Evolutionary conservation across 2,329 filamentous ascomycete species (phyloP), one percentile per base, ranked within the genome.

Genomic region (Penicillium sp.): DNA sequence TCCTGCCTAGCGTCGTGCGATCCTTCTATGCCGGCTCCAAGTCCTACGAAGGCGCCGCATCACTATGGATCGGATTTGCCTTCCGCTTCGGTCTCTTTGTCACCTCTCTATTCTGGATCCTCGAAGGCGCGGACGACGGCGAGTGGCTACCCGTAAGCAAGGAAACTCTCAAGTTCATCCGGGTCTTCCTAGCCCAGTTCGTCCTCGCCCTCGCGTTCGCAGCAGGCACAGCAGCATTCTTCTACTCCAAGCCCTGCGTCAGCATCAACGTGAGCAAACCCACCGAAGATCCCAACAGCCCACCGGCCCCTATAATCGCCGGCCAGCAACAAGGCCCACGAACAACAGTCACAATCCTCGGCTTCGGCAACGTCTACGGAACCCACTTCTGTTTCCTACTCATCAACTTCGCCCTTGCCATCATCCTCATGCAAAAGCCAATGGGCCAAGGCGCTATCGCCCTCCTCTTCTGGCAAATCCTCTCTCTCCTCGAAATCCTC

Each of bases 341-440:
- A 55, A 79, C 74, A 23, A 76, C 80, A 5, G 86, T 97, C 59
- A 90, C 89, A 33, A 89, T 97, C 59, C 83, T 96, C 19, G 94
- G 94, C 45, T 97, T 95, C 75, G 90, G 89, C 62, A 99, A 99
- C 70, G 86, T 91, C n/a, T 88, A 96, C 69, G 94, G 94, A 57
- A 89, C 91, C 1, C 89, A 93, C 29, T 97, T 95, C 76, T 87
- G 96, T 64, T 81, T 97, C 35, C 83, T 97, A 7, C 84, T 92
- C 3, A 81, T 91, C 64, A 91, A 93, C 71, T 86, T 95, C 74
- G 82, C 91, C 27, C 82, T 90, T 9, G 89, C 87, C 0, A 85
- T 92, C 57, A 84, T 91, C 54, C 82, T 97, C 8, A 82, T 97
- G 27, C 89, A 93, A 62, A 97, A 97, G 73, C 94, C 94, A 17